Conservation (phyloP, 371 early-diverging fungal species). For the Amoeboaphelidium occidentale region DNA sequence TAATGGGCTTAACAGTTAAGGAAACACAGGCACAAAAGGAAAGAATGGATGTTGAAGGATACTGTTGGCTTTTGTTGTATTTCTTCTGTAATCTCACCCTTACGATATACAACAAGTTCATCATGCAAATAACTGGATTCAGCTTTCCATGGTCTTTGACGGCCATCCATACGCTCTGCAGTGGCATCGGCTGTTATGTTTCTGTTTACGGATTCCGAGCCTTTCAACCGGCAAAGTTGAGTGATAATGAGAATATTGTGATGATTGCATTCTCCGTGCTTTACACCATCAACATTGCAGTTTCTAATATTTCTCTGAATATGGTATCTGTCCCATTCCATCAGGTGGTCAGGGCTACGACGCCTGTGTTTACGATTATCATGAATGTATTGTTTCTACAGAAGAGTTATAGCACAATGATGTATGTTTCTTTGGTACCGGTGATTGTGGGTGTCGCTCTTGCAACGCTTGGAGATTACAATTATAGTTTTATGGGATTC, state of each 20-base stretch:
- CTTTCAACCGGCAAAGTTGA: conserved; percentile 31
- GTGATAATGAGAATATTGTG: conserved; percentile 27
- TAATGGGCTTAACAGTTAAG: no score
- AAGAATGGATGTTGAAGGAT: background rate
- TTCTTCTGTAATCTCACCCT: conserved; percentile 49
- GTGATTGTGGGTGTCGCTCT: conserved; percentile 54
- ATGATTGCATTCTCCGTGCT: conserved; percentile 56
- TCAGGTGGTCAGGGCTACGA: conserved; percentile 65
- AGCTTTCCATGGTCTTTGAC: conserved; percentile 68
- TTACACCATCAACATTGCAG: conserved; percentile 69
- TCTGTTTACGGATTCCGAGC: conserved; percentile 18
- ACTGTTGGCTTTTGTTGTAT: conserved; percentile 35
- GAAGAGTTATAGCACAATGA: conserved; percentile 26
- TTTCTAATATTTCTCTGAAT: conserved; percentile 57
- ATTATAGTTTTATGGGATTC: conserved; percentile 37
- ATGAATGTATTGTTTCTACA: conserved; percentile 28
- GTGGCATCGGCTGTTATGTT: conserved; percentile 26
- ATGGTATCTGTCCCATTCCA: conserved; percentile 44
- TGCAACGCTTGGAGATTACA: conserved; percentile 58
- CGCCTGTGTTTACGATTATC: conserved; percentile 50
- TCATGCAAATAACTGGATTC: conserved; percentile 40
- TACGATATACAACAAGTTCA: conserved; percentile 61
- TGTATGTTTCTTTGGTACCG: conserved; percentile 32
- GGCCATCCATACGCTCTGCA: conserved; percentile 50
- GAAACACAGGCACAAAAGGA: background rate